phyloP scores from a whole-genome alignment of 2,329 filamentous ascomycete species.

The Aureobasidium sp. region DNA sequence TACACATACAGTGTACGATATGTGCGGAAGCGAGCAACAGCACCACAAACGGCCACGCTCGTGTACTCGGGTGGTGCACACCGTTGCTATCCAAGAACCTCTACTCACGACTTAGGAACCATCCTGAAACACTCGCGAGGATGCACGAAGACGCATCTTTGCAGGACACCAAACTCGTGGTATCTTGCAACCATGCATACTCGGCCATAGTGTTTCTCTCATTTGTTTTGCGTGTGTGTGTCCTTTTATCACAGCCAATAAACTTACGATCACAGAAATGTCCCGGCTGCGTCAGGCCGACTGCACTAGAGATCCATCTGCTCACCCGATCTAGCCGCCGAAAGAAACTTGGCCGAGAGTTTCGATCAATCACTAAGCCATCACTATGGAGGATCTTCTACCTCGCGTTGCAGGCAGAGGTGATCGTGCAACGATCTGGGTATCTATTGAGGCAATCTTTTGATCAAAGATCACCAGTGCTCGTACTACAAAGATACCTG shows the following conservation, averaged over 20 bases:
- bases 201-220: not conserved
- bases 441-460: not conserved
- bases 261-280: not conserved
- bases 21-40: conserved; percentile 1
- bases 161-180: not conserved
- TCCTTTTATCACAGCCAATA: not conserved
- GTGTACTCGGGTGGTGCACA: not conserved
- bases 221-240: not conserved
- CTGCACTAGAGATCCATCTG: not conserved
- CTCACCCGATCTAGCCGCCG: not conserved
- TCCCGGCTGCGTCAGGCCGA: not conserved
- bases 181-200: conserved; percentile 1
- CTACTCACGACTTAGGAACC: conserved; percentile 6
- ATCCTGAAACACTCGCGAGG: conserved; percentile 2
- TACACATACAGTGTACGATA: not conserved
- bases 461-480: not conserved
- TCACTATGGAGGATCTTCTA: not conserved
- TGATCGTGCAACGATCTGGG: not conserved
- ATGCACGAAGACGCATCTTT: conserved; percentile 5
- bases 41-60: not conserved
- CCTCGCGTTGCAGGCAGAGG: not conserved
- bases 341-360: not conserved
- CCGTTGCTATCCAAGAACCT: conserved; percentile 10
- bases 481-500: not conserved
- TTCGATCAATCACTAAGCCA: not conserved